Evolutionary conservation across 768 basidiomycete genomes (phyloP).

Genomic region (Leucocoprinus leucothites): DNA sequence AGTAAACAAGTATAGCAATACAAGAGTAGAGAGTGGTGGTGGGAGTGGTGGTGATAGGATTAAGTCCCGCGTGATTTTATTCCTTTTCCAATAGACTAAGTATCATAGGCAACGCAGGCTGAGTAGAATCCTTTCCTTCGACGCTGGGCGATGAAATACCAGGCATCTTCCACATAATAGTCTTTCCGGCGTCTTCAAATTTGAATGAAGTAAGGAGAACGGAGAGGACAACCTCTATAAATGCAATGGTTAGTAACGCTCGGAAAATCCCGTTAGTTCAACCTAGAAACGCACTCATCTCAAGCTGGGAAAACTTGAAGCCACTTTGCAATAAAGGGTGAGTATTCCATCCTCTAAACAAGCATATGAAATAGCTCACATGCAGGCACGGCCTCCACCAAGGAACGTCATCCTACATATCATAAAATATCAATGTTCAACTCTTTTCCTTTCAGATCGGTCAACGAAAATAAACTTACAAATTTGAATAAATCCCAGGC

Average conservation of each 20-base stretch:
- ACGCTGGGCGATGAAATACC: conserved; percentile 15
- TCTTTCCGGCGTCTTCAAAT: conserved; percentile 15
- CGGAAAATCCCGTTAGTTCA: background rate
- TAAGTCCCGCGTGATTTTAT: background rate
- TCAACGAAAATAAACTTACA: conserved; percentile 21
- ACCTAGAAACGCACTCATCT: conserved; percentile 17
- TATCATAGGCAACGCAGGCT: conserved; percentile 14
- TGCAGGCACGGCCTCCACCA: conserved; percentile 12
- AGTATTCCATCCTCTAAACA: background rate
- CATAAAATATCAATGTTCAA: no score
- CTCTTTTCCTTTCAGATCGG: no score
- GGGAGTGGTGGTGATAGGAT: no score
- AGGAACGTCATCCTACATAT: conserved; percentile 7
- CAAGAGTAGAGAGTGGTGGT: no score
- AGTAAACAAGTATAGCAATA: no score
- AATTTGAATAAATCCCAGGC: conserved; percentile 32
- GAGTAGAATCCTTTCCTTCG: conserved; percentile 3
- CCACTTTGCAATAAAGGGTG: conserved; percentile 9
- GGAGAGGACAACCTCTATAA: conserved; percentile 12
- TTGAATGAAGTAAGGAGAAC: conserved; percentile 10
- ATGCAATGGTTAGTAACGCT: background rate
- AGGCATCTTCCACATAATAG: conserved; percentile 14
- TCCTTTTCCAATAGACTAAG: conserved; percentile 5
- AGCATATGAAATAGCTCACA: background rate
- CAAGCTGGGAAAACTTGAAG: conserved; percentile 18